Evolutionary conservation across 371 early-diverging fungal species (phyloP).

Genomic region (Capniomyces stellatus): DNA sequence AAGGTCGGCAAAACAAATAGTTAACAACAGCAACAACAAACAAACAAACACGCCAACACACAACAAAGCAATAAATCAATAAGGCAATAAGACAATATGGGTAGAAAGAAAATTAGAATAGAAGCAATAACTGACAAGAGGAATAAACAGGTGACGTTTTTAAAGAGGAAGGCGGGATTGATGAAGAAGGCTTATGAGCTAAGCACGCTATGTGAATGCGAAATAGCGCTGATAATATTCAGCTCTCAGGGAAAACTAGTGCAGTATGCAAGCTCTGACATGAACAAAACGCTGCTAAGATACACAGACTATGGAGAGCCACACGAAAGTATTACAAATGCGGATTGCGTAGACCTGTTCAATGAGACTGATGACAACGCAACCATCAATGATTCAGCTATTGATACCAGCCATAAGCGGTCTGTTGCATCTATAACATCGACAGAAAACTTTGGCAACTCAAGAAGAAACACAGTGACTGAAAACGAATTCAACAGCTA

Average conservation of each 20-base stretch:
- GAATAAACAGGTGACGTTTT: slow-evolving; percentile 92
- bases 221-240: slow-evolving; percentile 88
- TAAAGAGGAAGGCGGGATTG: slow-evolving; percentile 93
- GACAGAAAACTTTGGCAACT: slow-evolving; percentile 7
- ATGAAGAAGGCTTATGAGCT: slow-evolving; percentile 99
- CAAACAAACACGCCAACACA: no score
- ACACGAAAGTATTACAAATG: slow-evolving; percentile 24
- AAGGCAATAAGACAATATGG: no score
- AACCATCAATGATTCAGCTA: not conserved
- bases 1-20: no score
- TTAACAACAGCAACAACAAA: no score
- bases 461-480: slow-evolving; percentile 1
- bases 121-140: slow-evolving; percentile 84
- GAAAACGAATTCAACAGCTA: not conserved
- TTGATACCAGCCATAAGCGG: slow-evolving; percentile 1
- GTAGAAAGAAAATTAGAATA: slow-evolving; percentile 93
- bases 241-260: slow-evolving; percentile 78
- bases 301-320: slow-evolving; percentile 59
- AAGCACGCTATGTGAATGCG: slow-evolving; percentile 88
- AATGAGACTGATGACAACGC: slow-evolving; percentile 12
- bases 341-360: slow-evolving; percentile 19
- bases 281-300: slow-evolving; percentile 76
- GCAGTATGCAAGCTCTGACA: slow-evolving; percentile 78
- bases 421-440: not conserved
- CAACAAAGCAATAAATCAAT: no score